Evolutionary conservation across 345 rosid species (phyloP).

Genomic region (Pistacia integerrima): DNA sequence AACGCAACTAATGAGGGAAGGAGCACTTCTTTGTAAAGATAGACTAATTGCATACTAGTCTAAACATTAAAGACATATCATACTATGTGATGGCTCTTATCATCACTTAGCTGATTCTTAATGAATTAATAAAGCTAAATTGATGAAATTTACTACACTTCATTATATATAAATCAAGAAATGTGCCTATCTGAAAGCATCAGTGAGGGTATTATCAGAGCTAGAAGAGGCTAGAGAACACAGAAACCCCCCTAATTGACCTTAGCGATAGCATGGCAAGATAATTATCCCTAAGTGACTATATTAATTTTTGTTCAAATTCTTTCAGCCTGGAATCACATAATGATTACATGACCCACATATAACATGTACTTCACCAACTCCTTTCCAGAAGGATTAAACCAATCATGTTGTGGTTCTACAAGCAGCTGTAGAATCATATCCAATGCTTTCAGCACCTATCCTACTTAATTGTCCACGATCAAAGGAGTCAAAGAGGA

Average conservation of each 20-base stretch:
- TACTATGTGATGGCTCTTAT: not conserved
- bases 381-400: not conserved
- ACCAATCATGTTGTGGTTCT: not conserved
- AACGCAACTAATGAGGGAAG: not conserved
- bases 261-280: not conserved
- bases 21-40: not conserved
- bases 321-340: too few species aligned
- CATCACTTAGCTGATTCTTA: not conserved
- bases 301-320: too few species aligned
- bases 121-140: not conserved
- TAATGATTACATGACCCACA: not conserved
- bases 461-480: not conserved
- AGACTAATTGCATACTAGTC: not conserved
- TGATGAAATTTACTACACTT: not conserved
- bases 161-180: too few species aligned
- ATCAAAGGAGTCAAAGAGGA: not conserved
- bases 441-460: not conserved
- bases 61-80: not conserved
- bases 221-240: not conserved
- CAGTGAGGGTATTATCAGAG: not conserved
- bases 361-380: not conserved
- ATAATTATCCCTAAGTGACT: not conserved
- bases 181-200: not conserved
- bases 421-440: slow-evolving; percentile 10
- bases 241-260: not conserved